Evolutionary conservation across 306 rosid species (phyloP), one percentile per base, ranked within the genome.

Genomic region (Chamaecrista fasciculata): DNA sequence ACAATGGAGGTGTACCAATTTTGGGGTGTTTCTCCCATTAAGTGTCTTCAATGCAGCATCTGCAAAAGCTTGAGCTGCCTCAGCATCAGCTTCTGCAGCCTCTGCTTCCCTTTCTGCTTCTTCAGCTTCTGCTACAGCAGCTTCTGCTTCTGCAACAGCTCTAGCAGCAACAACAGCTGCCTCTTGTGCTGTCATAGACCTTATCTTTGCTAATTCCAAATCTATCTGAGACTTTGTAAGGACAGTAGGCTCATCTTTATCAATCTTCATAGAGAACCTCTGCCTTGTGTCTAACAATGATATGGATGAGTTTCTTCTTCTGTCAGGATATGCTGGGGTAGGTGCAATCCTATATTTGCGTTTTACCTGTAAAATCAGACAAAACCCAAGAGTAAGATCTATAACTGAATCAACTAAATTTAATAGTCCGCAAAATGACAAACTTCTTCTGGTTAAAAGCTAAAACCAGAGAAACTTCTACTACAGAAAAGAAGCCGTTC

Each of bases 11-110:
- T 47, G 80, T 80, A 91, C 99, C 97, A 80, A 78, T 82, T 81
- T 91, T 1, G 84, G 95, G 74, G 76, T 44, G 70, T 66, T 87
- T 78, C 86, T 78, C 69, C 75, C 92, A 74, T 78, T 86, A 61
- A 80, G 53, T n/a, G 91, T 81, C 82, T 85, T 91, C 80, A 63
- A 62, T 71, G 96, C 84, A 11, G 96, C 96, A 2, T 89, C 92
- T 37, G 88, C 96, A 85, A 83, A 85, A 56, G 96, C 96, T 61
- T 87, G 88, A 5, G 92, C 92, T 34, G 78, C 92, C 72, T 85
- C 96, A 0, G 97, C 99, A 49, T 91, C 97, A 55, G 95, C 99
- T 86, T 94, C 99, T 21, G 99, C 99, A 24, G 82, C 89, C 78
- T 88, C 97, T 25, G 99, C 96, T 65, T 94, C 99, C 71, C 78